phyloP scores from a whole-genome alignment of 2,329 filamentous ascomycete genomes.

The Penicillium frequentans region DNA sequence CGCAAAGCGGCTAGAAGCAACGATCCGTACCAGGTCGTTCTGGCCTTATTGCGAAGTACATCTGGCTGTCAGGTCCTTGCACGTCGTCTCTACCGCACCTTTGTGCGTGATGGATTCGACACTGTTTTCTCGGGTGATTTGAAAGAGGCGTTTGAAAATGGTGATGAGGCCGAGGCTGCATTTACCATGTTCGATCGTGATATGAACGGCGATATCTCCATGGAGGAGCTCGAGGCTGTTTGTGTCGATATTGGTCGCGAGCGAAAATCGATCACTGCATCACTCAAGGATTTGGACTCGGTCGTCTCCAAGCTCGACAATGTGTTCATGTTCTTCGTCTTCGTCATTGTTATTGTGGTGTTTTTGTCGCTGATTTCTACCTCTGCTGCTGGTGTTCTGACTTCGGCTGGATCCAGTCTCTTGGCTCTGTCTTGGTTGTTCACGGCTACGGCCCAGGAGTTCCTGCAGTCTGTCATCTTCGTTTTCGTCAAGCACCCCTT shows the following conservation, averaged over 20 bases:
- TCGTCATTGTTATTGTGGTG: constrained; percentile 77
- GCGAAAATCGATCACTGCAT: constrained; percentile 92
- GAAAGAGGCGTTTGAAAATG: constrained; percentile 72
- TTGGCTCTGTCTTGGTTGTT: constrained; percentile 91
- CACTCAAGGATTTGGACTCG: constrained; percentile 90
- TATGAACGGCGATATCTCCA: constrained; percentile 92
- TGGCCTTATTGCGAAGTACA: constrained; percentile 72
- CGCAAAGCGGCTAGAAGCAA: constrained; percentile 65
- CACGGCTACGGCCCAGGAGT: constrained; percentile 89
- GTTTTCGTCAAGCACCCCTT: constrained; percentile 98
- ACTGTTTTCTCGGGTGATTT: constrained; percentile 78
- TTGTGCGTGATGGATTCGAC: constrained; percentile 71
- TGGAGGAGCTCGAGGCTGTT: constrained; percentile 90
- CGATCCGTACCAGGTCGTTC: constrained; percentile 80
- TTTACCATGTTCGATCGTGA: constrained; percentile 96
- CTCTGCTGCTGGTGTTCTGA: constrained; percentile 86
- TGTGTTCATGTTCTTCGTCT: constrained; percentile 83
- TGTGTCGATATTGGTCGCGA: constrained; percentile 94
- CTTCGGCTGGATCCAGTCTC: constrained; percentile 82
- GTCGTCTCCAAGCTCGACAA: constrained; percentile 88
- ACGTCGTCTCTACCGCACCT: constrained; percentile 82
- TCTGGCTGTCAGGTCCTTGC: constrained; percentile 78
- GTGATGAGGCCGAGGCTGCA: constrained; percentile 84
- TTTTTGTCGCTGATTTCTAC: constrained; percentile 87
- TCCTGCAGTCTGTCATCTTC: constrained; percentile 89